phyloP scores from a whole-genome alignment of 441 rosid species.

The Gossypium gossypioides region DNA sequence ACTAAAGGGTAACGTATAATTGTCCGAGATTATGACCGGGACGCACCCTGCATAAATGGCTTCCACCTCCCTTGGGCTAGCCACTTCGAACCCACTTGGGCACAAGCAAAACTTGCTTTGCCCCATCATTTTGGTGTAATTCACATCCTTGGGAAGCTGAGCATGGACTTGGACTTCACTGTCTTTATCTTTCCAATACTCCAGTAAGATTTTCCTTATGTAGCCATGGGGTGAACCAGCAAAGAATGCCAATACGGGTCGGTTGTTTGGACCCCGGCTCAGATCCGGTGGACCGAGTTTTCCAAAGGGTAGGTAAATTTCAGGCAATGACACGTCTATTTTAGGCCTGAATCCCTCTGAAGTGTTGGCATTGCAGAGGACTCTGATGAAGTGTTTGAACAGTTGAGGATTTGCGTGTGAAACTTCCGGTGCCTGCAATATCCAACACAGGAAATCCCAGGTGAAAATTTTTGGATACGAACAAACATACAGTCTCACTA shows the following conservation, averaged over 20 bases:
- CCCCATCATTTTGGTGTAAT: conserved; percentile 32
- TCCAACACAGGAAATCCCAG: not conserved
- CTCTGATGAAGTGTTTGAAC: conserved; percentile 26
- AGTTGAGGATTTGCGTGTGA: conserved; percentile 20
- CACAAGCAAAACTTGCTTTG: conserved; percentile 39
- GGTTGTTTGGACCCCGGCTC: conserved; percentile 14
- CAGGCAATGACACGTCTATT: conserved; percentile 34
- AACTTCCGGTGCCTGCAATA: conserved; percentile 28
- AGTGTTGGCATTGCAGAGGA: conserved; percentile 31
- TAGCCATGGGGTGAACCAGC: conserved; percentile 34
- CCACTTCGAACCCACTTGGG: conserved; percentile 47
- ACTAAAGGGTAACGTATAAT: conserved; percentile 36
- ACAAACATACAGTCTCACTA: not conserved
- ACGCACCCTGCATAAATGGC: conserved; percentile 36
- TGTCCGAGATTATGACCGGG: conserved; percentile 34
- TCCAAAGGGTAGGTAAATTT: conserved; percentile 26
- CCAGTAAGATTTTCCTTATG: conserved; percentile 24
- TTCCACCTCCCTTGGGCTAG: conserved; percentile 37
- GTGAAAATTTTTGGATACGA: not conserved
- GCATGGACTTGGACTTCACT: conserved; percentile 34
- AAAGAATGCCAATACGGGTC: conserved; percentile 33
- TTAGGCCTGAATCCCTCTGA: conserved; percentile 29
- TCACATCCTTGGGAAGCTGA: conserved; percentile 19
- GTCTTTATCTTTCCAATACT: conserved; percentile 31
- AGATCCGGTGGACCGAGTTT: conserved; percentile 22